Evolutionary conservation across 2,329 filamentous ascomycete species (phyloP), one percentile per base, ranked within the genome.

Genomic region (Colletotrichum viniferum): DNA sequence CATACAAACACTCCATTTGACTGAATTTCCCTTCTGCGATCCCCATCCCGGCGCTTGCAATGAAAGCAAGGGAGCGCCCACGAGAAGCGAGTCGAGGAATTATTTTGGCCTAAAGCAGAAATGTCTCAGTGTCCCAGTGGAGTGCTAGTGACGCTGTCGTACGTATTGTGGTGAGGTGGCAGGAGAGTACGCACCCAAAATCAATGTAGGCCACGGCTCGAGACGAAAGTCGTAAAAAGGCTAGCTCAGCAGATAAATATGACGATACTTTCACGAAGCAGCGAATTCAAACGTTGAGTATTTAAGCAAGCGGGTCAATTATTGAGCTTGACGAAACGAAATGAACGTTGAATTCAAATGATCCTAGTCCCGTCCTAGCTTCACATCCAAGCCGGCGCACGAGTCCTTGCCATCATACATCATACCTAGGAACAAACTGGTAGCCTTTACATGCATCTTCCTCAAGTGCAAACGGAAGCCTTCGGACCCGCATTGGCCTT

Each of bases 401-500:
- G n/a, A 1, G n/a, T 52, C 43, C n/a, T 0, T 52, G 43, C 43
- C 10, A 52, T 21, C 43, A 48, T 8, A 38, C 7, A 38, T 38
- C 36, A 38, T 38, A 13, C 43, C 6, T 13, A 13, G n/a, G n/a
- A 21, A 21, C 5, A 52, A 21, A 21, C 12, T 21, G 13, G 12
- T 21, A 21, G 43, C 10, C 5, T 52, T 52, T 7, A 13, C 18
- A 52, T 52, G 43, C 10, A 3, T 13, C 43, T 52, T 21, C n/a
- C 7, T 65, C 26, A 74, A 32, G 64, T 75, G n/a, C 75, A 77
- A 12, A 77, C 71, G 6, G 67, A 65, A 2, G 68, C 60, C 28
- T 30, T 63, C 0, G 75, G 75, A 5, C 75, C 75, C 18, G 75
- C 72, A 30, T 77, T 77, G 12, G 67, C 68, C 13, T 68, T 69